These are phyloP conservation scores for Calonectria pseudoreteaudii DNA, from an alignment of 2,329 filamentous ascomycete species.

Conservation along the genomic window DNA sequence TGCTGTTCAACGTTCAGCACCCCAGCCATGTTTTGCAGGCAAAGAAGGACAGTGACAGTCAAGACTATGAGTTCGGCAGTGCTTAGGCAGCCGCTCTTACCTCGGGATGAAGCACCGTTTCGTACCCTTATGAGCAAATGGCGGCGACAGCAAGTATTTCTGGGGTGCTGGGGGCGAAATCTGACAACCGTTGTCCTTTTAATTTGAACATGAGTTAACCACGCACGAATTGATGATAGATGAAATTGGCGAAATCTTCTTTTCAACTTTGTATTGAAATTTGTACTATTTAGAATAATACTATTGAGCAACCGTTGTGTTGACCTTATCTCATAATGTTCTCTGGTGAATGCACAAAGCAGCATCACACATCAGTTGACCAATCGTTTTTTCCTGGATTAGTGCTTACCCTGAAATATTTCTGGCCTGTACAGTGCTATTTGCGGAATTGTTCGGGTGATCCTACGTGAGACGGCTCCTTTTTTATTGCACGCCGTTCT, in stretches of 20 bases:
- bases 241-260: not conserved
- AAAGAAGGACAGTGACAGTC: not conserved
- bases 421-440: too few species aligned
- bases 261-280: not conserved
- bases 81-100: not conserved
- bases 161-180: not conserved
- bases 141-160: too few species aligned
- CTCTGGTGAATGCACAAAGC: not conserved
- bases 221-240: not conserved
- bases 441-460: not conserved
- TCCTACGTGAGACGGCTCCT: not conserved
- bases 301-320: not conserved
- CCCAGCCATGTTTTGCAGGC: not conserved
- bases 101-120: not conserved
- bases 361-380: not conserved
- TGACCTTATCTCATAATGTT: not conserved
- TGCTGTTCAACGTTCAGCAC: slow-evolving; percentile 16
- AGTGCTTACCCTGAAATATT: not conserved
- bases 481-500: not conserved
- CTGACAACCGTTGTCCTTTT: too few species aligned
- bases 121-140: not conserved
- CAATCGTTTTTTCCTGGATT: not conserved
- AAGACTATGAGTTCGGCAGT: not conserved
- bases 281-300: not conserved
- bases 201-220: too few species aligned